These are phyloP conservation scores for Alternaria sp. DNA, from an alignment of 2,329 filamentous ascomycete species.

Conservation along the genomic window DNA sequence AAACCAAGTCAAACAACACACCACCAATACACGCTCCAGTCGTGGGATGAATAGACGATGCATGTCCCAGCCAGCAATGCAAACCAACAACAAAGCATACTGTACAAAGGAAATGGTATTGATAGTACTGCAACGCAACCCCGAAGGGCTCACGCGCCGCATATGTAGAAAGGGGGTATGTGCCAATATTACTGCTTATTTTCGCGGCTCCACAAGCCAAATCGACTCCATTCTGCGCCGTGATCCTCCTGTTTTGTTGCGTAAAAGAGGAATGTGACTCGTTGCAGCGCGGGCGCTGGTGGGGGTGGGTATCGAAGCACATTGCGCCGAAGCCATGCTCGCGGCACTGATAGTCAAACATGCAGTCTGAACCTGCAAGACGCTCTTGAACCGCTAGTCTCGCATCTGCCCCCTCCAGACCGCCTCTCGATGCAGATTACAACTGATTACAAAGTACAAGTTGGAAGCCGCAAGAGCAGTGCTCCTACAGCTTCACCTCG, in stretches of 20 bases:
- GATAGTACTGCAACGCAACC: slow-evolving; percentile 19
- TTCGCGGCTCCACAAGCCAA: slow-evolving; percentile 17
- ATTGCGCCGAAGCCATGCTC: slow-evolving; percentile 5
- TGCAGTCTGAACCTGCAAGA: slow-evolving; percentile 3
- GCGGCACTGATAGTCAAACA: not conserved
- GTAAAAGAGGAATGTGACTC: slow-evolving; percentile 7
- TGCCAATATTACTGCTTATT: slow-evolving; percentile 41
- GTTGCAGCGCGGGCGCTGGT: slow-evolving; percentile 1
- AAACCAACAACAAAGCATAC: slow-evolving; percentile 25
- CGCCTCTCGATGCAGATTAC: slow-evolving; percentile 46
- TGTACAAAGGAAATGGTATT: slow-evolving; percentile 43
- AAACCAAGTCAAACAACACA: slow-evolving; percentile 8
- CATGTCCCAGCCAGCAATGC: slow-evolving; percentile 40
- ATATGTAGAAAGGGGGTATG: slow-evolving; percentile 28
- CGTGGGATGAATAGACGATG: slow-evolving; percentile 16
- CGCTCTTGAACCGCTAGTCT: not conserved
- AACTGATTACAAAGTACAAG: slow-evolving; percentile 49
- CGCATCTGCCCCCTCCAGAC: slow-evolving; percentile 9
- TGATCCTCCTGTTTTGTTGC: slow-evolving; percentile 13
- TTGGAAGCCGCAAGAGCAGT: slow-evolving; percentile 6
- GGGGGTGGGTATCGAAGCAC: slow-evolving; percentile 1
- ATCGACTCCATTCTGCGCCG: slow-evolving; percentile 16
- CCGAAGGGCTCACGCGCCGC: slow-evolving; percentile 4
- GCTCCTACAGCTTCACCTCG: slow-evolving; percentile 8
- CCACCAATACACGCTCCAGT: slow-evolving; percentile 29